These are phyloP conservation scores for Quercus phellos DNA, from an alignment of 331 rosid genomes.

Conservation along the genomic window DNA sequence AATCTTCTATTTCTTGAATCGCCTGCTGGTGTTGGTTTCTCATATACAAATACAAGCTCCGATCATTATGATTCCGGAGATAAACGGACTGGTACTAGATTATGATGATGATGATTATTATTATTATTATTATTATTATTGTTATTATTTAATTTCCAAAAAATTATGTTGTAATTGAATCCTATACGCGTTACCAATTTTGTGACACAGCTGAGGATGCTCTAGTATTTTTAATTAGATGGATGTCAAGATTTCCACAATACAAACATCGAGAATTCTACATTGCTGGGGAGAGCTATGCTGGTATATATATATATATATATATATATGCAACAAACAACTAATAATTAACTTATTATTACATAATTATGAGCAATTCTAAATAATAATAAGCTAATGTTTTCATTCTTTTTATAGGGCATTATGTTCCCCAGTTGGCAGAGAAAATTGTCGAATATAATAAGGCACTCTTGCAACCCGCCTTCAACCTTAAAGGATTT, in stretches of 20 bases:
- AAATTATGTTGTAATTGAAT: neutral
- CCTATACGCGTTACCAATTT: constrained; percentile 12
- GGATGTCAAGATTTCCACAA: constrained; percentile 78
- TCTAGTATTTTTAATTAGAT: constrained; percentile 51
- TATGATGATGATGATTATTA: neutral
- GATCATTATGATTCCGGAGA: constrained; percentile 68
- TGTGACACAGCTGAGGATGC: constrained; percentile 68
- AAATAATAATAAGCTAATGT: constrained; percentile 6
- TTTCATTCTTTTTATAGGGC: constrained; percentile 38
- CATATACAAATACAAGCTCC: constrained; percentile 72
- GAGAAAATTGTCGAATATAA: constrained; percentile 59
- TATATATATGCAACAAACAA: neutral
- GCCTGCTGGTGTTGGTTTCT: constrained; percentile 93
- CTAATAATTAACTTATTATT: neutral
- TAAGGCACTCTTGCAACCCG: constrained; percentile 35
- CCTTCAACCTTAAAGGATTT: constrained; percentile 69
- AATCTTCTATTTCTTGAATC: constrained; percentile 80
- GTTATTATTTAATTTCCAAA: constrained; percentile 3
- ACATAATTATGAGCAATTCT: neutral
- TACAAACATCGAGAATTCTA: constrained; percentile 68
- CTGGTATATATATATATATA: constrained; percentile 37
- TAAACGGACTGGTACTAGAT: constrained; percentile 54
- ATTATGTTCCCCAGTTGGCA: constrained; percentile 81
- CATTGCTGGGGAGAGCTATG: constrained; percentile 87
- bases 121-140: neutral